Conservation (phyloP, 116 monocot species). For the Phalaenopsis hybrid region DNA sequence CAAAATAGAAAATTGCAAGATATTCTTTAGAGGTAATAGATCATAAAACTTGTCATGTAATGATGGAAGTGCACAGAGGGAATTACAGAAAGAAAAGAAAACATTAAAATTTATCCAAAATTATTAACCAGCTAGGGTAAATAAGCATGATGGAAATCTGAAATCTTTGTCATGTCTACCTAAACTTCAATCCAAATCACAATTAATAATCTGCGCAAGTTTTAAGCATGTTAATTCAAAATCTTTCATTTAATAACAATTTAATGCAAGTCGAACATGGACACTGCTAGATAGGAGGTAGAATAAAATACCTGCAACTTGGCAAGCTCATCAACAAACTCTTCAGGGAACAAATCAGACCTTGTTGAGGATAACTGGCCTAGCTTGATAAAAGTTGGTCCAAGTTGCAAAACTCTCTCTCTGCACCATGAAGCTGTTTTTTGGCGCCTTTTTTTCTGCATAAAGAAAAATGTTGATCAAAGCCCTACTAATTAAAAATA, state of each 20-base stretch:
- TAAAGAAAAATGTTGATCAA: conserved; percentile 4
- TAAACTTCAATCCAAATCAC: neutral
- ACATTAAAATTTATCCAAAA: neutral
- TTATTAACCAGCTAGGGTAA: neutral
- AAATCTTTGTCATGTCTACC: neutral
- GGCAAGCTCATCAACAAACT: conserved; percentile 91
- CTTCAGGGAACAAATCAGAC: conserved; percentile 83
- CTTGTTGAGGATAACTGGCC: conserved; percentile 93
- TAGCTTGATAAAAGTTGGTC: conserved; percentile 90
- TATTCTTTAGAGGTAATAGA: neutral
- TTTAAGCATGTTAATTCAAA: neutral
- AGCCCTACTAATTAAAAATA: neutral
- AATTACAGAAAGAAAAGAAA: neutral
- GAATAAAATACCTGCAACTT: conserved; percentile 70
- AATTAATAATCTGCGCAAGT: neutral
- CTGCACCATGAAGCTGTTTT: conserved; percentile 89
- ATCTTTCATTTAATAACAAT: neutral
- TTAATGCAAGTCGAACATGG: neutral
- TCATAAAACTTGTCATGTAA: neutral
- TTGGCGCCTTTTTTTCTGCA: conserved; percentile 64
- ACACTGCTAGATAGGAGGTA: neutral
- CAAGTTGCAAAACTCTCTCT: conserved; percentile 80
- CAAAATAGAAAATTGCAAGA: neutral
- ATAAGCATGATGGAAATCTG: neutral
- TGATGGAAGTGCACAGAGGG: neutral